Evolutionary conservation across 306 rosid species (phyloP).

Genomic region (Vachellia pachyceras): DNA sequence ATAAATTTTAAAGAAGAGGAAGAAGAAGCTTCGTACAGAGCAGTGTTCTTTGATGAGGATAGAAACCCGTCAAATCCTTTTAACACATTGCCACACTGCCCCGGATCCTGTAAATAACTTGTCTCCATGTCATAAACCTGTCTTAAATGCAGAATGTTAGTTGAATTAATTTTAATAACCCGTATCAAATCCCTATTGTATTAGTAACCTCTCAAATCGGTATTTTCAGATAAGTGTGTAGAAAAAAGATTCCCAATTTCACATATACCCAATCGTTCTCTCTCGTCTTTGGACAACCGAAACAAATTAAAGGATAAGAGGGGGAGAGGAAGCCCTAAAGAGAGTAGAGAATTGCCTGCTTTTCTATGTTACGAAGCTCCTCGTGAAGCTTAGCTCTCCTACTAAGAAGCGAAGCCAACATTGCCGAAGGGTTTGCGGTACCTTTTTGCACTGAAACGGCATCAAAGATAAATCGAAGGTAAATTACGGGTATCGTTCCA

Average conservation of each 20-base stretch:
- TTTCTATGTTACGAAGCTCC: constrained; percentile 89
- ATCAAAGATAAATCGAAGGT: background rate
- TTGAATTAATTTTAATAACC: background rate
- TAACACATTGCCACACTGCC: constrained; percentile 97
- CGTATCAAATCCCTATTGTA: background rate
- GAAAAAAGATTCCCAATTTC: background rate
- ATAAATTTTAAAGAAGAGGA: background rate
- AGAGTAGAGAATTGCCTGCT: constrained; percentile 56
- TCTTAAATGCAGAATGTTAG: constrained; percentile 25
- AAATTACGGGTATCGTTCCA: background rate
- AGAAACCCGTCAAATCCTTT: constrained; percentile 98
- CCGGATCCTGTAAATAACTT: constrained; percentile 94
- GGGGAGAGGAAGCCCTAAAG: background rate
- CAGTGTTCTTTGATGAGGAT: constrained; percentile 92
- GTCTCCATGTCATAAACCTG: constrained; percentile 99
- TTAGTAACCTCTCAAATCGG: background rate
- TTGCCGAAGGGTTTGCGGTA: constrained; percentile 76
- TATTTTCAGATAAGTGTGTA: background rate
- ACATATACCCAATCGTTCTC: background rate
- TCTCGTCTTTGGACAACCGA: constrained; percentile 19
- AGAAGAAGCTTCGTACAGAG: constrained; percentile 75
- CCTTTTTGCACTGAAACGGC: constrained; percentile 70
- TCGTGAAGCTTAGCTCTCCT: constrained; percentile 94
- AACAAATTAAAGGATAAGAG: background rate
- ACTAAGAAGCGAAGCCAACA: constrained; percentile 76